Conservation (phyloP, 139 green algal species). For the Auxenochlorella pyrenoidosa region DNA sequence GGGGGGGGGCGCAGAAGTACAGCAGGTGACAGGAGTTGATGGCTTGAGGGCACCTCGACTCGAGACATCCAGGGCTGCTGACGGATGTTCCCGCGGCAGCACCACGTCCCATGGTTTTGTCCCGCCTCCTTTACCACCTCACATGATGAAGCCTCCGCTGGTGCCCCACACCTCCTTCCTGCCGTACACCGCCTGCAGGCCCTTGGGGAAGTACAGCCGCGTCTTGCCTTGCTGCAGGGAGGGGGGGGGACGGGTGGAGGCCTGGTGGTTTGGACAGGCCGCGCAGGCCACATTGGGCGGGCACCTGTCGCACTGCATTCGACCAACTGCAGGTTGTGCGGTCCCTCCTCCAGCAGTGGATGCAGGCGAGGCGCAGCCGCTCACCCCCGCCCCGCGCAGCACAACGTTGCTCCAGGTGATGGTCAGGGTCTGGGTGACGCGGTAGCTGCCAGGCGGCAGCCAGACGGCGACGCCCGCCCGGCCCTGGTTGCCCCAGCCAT, state of each 20-base stretch:
- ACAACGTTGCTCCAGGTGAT: slow-evolving; percentile 6
- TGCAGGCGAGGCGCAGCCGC: not conserved
- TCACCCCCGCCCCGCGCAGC: slow-evolving; percentile 9
- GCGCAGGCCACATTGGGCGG: too few species aligned
- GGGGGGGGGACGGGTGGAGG: too few species aligned
- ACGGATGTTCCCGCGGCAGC: too few species aligned
- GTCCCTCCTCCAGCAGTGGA: not conserved
- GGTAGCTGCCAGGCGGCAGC: not conserved
- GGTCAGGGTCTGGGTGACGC: not conserved
- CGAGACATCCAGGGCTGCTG: too few species aligned
- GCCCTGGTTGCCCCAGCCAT: slow-evolving; percentile 8
- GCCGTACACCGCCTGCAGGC: not conserved
- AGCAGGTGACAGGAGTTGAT: too few species aligned
- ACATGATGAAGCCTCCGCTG: slow-evolving; percentile 9
- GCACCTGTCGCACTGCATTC: too few species aligned
- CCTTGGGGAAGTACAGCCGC: not conserved
- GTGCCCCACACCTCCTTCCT: not conserved
- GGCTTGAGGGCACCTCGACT: too few species aligned
- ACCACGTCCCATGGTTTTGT: too few species aligned
- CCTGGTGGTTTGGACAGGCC: too few species aligned
- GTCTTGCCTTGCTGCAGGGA: not conserved
- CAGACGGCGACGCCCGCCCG: slow-evolving; percentile 1
- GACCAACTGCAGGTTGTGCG: too few species aligned
- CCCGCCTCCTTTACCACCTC: too few species aligned
- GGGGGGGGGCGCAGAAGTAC: not conserved